Evolutionary conservation across 2,329 filamentous ascomycete species (phyloP).

Genomic region (Anisogramma anomala): DNA sequence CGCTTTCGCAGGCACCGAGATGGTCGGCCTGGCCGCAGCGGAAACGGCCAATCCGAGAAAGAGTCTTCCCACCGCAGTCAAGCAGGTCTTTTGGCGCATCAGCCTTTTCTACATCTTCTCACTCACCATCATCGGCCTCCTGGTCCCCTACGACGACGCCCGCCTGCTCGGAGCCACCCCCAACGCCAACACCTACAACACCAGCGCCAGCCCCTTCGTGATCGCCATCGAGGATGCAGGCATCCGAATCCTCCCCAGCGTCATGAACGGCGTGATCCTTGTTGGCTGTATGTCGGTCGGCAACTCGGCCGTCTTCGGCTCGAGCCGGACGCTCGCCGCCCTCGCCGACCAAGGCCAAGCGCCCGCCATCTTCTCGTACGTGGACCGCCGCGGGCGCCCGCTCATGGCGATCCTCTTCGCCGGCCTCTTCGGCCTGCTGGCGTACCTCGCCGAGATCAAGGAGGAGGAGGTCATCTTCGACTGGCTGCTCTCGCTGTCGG

Average conservation of each 20-base stretch:
- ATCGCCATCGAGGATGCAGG: constrained; percentile 81
- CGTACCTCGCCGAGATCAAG: constrained; percentile 59
- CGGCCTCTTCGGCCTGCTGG: constrained; percentile 57
- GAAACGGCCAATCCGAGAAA: constrained; percentile 72
- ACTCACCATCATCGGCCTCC: constrained; percentile 65
- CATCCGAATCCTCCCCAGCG: constrained; percentile 66
- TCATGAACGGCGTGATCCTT: constrained; percentile 94
- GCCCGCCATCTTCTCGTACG: constrained; percentile 64
- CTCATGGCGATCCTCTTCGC: constrained; percentile 61
- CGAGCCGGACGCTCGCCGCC: constrained; percentile 78
- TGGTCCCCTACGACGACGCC: constrained; percentile 62
- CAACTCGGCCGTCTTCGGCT: constrained; percentile 85
- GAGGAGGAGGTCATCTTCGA: constrained; percentile 54
- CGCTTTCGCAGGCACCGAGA: constrained; percentile 63
- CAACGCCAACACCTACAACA: constrained; percentile 30
- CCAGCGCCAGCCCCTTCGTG: constrained; percentile 61
- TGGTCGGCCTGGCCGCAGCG: constrained; percentile 65
- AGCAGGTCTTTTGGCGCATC: constrained; percentile 94
- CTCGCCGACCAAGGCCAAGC: constrained; percentile 81
- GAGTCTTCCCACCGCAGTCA: constrained; percentile 73
- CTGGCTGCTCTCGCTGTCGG: constrained; percentile 70
- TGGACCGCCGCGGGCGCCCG: constrained; percentile 72
- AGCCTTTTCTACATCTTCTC: constrained; percentile 81
- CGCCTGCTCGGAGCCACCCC: constrained; percentile 44
- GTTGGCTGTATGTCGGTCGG: constrained; percentile 83